Base-by-base conservation (phyloP, 1,284 basidiomycete genomes). In the Pseudozyma sp. region DNA sequence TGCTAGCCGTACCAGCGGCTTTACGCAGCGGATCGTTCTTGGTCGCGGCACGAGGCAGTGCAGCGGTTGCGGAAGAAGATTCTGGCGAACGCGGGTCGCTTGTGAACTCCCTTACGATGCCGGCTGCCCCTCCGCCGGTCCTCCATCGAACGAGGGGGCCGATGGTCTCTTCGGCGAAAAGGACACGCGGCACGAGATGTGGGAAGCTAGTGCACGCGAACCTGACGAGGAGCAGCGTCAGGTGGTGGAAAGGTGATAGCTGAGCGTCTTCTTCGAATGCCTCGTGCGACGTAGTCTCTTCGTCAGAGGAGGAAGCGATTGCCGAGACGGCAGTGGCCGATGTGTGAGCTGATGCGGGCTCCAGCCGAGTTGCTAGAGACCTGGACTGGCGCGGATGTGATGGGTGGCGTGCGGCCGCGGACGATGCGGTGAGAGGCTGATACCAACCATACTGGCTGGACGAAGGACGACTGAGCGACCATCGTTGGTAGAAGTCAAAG, bases 111-210 rank as follows among this genome's bases (percentile, higher is more conserved):
- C 67, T 67, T 5, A 81, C 74, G 44, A 80, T 66, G 7, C 61
- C 64, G 14, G 70, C 71, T 4, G 75, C 71, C 5, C 68, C 80
- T 6, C 82, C 80, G 31, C 82, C 82, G 14, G 80, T 81, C 42
- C 80, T 67, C 82, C 82, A 84, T 33, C 77, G 66, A 8, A 84
- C 78, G 10, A 84, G 66, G 0, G 81, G 81, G 11, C 76, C 79
- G 33, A 79, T 81, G n/a, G 82, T 82, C 59, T 82, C 79, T 44
- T 81, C 73, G 17, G 81, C 78, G 37, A 84, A 78, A 5, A 81
- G 64, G 17, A 84, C 74, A 29, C 82, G 70, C 1, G 82, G 81
- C 2, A 83, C 56, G 7, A 83, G 70, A 46, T 77, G 81, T 3
- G 82, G 82, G 45, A 83, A 80, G 63, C 72, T 78, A 37, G 56